Percentiles rank a stretch among this genome's conserved stretches.
These are phyloP conservation scores for Draba incana DNA, from an alignment of 345 rosid species.

Conservation along the genomic window DNA sequence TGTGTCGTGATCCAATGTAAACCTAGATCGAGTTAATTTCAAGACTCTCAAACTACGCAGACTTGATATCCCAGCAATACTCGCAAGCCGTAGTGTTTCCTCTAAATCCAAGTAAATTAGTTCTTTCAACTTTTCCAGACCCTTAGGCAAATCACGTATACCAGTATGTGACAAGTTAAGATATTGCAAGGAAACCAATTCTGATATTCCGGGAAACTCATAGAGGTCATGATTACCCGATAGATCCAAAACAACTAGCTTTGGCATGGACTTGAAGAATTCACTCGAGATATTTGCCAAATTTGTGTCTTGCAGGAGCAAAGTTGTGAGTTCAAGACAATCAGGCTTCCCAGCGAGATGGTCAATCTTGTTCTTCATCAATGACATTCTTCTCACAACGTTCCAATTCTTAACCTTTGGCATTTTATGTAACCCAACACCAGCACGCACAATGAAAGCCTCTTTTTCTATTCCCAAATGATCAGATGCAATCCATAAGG, in stretches of 20 bases:
- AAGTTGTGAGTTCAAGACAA: constrained; percentile 33
- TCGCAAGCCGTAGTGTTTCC: no score
- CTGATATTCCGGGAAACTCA: no score
- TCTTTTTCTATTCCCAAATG: not conserved
- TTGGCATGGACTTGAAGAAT: constrained; percentile 40
- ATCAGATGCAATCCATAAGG: constrained; percentile 33
- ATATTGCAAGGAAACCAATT: no score
- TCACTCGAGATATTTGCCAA: not conserved
- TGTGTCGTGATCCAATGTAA: not conserved
- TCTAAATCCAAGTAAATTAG: constrained; percentile 8
- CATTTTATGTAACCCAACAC: not conserved
- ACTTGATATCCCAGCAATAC: not conserved
- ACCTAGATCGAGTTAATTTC: not conserved
- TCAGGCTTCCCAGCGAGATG: constrained; percentile 19
- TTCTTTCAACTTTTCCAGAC: not conserved
- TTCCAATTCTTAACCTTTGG: constrained; percentile 33
- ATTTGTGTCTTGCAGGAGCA: constrained; percentile 12
- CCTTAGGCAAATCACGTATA: no score
- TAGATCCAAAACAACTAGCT: constrained; percentile 37
- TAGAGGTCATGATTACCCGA: constrained; percentile 2
- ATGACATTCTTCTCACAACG: constrained; percentile 27
- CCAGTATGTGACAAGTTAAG: no score
- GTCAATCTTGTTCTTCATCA: constrained; percentile 30
- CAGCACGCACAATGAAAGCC: not conserved
- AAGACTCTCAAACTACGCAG: not conserved